Percentiles rank a stretch among this genome's conserved stretches.
These are phyloP conservation scores for Hymenoscyphus occultus DNA, from an alignment of 2,329 filamentous ascomycete species.

Conservation along the genomic window DNA sequence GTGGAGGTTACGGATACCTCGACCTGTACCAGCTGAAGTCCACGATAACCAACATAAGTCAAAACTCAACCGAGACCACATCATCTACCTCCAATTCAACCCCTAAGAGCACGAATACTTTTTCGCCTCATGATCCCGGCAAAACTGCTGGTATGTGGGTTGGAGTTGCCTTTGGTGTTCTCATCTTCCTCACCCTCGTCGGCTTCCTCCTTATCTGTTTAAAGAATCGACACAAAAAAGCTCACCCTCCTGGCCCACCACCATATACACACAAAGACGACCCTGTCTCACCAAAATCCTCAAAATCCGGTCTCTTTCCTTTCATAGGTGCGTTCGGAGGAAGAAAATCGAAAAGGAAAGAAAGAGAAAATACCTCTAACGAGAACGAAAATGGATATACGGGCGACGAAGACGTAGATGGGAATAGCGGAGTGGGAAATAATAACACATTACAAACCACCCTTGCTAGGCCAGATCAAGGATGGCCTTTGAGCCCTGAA, in stretches of 20 bases:
- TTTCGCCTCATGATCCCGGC: not conserved
- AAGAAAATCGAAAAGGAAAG: not conserved
- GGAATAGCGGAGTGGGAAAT: not conserved
- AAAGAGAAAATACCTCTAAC: not conserved
- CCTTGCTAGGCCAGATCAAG: not conserved
- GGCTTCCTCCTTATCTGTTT: not conserved
- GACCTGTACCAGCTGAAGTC: constrained; percentile 13
- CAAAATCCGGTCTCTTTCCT: not conserved
- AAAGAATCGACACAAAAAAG: not conserved
- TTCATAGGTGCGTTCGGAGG: not conserved
- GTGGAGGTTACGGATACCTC: constrained; percentile 16
- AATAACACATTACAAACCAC: not conserved
- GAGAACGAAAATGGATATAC: not conserved
- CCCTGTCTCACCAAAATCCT: not conserved
- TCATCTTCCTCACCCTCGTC: constrained; percentile 8
- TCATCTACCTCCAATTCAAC: not conserved
- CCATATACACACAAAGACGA: not conserved
- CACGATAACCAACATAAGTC: constrained; percentile 5
- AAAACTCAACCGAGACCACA: constrained; percentile 4
- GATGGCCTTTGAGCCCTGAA: not conserved
- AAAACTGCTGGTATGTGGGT: constrained; percentile 8
- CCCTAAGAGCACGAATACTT: not conserved
- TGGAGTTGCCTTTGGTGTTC: constrained; percentile 4
- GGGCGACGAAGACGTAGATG: constrained; percentile 2
- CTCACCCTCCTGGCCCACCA: not conserved